Conservation (phyloP, 176 grass and related monocot species). For the Raddia distichophylla region DNA sequence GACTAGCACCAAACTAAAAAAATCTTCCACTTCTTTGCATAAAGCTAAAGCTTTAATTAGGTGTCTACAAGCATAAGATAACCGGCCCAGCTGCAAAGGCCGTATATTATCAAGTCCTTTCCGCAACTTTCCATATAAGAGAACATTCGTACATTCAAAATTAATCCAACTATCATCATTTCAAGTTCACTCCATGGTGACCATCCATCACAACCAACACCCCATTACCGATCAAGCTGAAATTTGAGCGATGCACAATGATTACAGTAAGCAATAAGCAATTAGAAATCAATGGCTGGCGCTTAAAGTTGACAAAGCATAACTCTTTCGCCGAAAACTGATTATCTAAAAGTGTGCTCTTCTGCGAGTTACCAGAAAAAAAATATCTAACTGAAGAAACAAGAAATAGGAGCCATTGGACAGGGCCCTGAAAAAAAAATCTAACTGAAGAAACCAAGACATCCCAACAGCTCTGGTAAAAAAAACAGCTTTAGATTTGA, state of each 20-base stretch:
- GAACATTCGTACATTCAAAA: slow-evolving; percentile 49
- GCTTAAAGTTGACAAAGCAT: slow-evolving; percentile 51
- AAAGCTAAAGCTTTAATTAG: slow-evolving; percentile 45
- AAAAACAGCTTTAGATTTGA: slow-evolving; percentile 41
- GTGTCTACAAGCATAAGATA: slow-evolving; percentile 34
- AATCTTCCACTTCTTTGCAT: slow-evolving; percentile 41
- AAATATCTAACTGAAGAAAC: slow-evolving; percentile 42
- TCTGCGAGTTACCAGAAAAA: not conserved
- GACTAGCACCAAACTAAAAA: slow-evolving; percentile 37
- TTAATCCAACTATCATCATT: slow-evolving; percentile 34
- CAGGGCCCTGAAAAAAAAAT: slow-evolving; percentile 25
- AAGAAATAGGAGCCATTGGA: slow-evolving; percentile 29
- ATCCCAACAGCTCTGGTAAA: slow-evolving; percentile 16
- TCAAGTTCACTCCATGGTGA: slow-evolving; percentile 23
- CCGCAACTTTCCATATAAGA: slow-evolving; percentile 27
- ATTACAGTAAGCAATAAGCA: slow-evolving; percentile 41
- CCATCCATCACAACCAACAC: slow-evolving; percentile 22
- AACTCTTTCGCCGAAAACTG: slow-evolving; percentile 30
- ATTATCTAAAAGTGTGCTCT: slow-evolving; percentile 17
- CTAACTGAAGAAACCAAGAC: slow-evolving; percentile 40
- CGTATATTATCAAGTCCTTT: slow-evolving; percentile 41
- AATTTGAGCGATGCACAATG: slow-evolving; percentile 40
- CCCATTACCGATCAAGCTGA: slow-evolving; percentile 16
- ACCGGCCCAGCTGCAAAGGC: slow-evolving; percentile 33
- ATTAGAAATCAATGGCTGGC: slow-evolving; percentile 41